phyloP scores from a whole-genome alignment of 2,329 filamentous ascomycete species.

The Trichoderma sp. region DNA sequence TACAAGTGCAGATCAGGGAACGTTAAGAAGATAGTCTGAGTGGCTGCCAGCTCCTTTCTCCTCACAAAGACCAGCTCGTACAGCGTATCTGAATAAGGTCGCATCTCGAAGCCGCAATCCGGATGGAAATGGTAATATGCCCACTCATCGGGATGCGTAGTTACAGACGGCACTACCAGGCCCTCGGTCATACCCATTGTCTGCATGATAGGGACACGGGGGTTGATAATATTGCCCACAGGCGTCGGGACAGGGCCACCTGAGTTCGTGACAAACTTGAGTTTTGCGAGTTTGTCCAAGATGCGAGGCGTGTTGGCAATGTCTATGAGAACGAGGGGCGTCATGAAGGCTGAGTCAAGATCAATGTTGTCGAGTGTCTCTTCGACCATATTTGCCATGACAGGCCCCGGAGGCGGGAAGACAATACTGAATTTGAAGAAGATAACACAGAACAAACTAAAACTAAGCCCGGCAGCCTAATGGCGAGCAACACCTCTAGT shows the following conservation, averaged over 20 bases:
- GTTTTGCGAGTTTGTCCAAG: neutral
- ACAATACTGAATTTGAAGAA: neutral
- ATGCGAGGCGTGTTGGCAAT: neutral
- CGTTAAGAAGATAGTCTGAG: neutral
- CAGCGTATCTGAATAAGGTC: neutral
- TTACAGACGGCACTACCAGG: neutral
- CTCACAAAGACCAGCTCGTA: neutral
- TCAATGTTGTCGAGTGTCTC: neutral
- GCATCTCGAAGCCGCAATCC: neutral
- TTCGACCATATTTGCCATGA: no score
- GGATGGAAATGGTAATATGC: neutral
- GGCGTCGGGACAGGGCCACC: neutral
- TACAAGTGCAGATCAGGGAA: neutral
- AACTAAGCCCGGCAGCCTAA: neutral
- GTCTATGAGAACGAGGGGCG: neutral
- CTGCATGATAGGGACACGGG: neutral
- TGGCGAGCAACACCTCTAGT: neutral
- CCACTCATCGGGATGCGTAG: neutral
- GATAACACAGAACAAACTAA: neutral
- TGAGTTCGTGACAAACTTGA: neutral
- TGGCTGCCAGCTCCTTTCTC: neutral
- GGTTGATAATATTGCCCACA: neutral
- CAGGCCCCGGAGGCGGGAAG: neutral
- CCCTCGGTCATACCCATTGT: neutral
- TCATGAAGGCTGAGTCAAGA: neutral